These are phyloP conservation scores for Phialemoniopsis sp. DNA, from an alignment of 2,329 filamentous ascomycete species.

Conservation along the genomic window DNA sequence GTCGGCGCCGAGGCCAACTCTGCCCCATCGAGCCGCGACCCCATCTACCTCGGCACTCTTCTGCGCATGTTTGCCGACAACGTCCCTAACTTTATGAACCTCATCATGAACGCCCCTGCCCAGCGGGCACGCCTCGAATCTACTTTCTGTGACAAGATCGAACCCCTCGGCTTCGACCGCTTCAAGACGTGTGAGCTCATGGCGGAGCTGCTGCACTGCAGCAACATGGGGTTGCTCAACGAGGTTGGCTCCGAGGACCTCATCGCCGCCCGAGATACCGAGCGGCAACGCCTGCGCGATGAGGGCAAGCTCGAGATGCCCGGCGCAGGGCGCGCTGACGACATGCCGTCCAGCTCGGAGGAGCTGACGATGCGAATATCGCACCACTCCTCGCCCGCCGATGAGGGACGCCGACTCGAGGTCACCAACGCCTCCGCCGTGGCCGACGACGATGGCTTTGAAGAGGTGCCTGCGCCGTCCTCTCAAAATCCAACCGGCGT, in stretches of 20 bases:
- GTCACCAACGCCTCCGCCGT: constrained; percentile 80
- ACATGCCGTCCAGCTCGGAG: constrained; percentile 49
- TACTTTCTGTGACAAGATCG: constrained; percentile 86
- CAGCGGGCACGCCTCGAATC: constrained; percentile 74
- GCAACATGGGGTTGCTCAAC: constrained; percentile 96
- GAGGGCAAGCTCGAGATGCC: constrained; percentile 66
- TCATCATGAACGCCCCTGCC: constrained; percentile 76
- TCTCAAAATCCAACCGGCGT: constrained; percentile 34
- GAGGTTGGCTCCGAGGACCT: constrained; percentile 86
- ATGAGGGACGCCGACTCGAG: constrained; percentile 67
- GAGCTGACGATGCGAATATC: constrained; percentile 56
- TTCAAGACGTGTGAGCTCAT: constrained; percentile 99
- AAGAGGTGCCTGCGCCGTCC: constrained; percentile 59
- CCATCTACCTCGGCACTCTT: constrained; percentile 90
- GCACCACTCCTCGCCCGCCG: constrained; percentile 40
- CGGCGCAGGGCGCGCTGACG: constrained; percentile 27
- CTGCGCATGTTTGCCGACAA: constrained; percentile 85
- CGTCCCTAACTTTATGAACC: constrained; percentile 88
- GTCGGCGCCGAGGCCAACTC: constrained; percentile 77
- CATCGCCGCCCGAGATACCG: constrained; percentile 72
- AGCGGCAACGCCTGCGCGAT: constrained; percentile 73
- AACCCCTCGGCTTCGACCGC: constrained; percentile 91
- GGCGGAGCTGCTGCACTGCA: constrained; percentile 95
- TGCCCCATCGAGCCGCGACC: constrained; percentile 79
- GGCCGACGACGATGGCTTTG: constrained; percentile 87